A percentile compares a stretch with the other conserved stretches of the same genome.
Conservation (phyloP, 805 yeast species). For the Candida nanaspora region DNA sequence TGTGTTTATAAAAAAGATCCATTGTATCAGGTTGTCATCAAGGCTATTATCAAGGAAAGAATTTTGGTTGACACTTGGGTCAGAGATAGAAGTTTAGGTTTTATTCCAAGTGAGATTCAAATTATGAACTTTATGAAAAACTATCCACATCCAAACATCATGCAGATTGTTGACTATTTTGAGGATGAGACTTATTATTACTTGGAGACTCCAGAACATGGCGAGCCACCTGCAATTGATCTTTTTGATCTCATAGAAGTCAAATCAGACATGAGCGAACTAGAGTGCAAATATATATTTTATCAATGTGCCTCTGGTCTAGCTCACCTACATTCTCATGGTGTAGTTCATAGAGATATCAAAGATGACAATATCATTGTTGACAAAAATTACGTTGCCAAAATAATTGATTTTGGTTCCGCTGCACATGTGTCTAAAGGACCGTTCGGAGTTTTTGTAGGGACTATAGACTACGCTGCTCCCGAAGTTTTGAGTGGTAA, state of each 20-base stretch:
- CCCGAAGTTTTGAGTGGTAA: slow-evolving; percentile 91
- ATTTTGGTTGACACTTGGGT: slow-evolving; percentile 98
- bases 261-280: slow-evolving; percentile 71
- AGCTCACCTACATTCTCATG: slow-evolving; percentile 73
- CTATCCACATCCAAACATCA: slow-evolving; percentile 81
- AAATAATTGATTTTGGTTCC: slow-evolving; percentile 90
- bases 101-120: slow-evolving; percentile 94
- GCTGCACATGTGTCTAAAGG: slow-evolving; percentile 89
- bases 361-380: slow-evolving; percentile 93
- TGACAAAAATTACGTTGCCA: slow-evolving; percentile 72
- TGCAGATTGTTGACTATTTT: slow-evolving; percentile 81
- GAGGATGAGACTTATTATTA: slow-evolving; percentile 89
- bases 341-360: slow-evolving; percentile 89
- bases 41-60: slow-evolving; percentile 85
- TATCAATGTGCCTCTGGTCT: slow-evolving; percentile 75
- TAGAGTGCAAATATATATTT: slow-evolving; percentile 71
- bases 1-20: slow-evolving; percentile 63
- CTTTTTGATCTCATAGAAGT: slow-evolving; percentile 88
- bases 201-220: slow-evolving; percentile 87
- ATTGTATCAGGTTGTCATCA: slow-evolving; percentile 64
- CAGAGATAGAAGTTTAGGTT: slow-evolving; percentile 82
- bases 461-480: slow-evolving; percentile 95
- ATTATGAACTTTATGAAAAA: slow-evolving; percentile 75
- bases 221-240: slow-evolving; percentile 85
- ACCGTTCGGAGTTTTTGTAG: slow-evolving; percentile 95